Conservation (phyloP, 352 stramenopile species). For the Globisporangium abappressorium region DNA sequence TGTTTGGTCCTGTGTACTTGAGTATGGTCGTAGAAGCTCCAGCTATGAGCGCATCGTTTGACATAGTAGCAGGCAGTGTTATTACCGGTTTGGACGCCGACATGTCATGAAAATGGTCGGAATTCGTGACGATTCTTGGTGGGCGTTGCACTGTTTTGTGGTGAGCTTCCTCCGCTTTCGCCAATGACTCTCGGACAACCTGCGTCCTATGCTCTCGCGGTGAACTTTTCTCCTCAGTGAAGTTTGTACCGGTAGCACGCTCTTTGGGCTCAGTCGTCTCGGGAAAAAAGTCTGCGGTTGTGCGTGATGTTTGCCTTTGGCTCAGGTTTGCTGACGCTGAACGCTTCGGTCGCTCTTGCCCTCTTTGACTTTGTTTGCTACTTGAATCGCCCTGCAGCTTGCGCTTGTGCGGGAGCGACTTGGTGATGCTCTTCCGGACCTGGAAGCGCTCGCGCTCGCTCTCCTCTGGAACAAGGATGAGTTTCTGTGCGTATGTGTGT, state of each 20-base stretch:
- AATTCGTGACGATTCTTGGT: neutral
- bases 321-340: neutral
- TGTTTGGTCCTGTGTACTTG: neutral
- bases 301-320: neutral
- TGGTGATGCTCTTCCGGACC: conserved; percentile 8
- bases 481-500: conserved; percentile 3
- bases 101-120: neutral
- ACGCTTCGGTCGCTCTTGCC: neutral
- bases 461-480: conserved; percentile 5
- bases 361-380: neutral
- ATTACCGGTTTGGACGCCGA: neutral
- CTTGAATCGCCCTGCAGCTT: neutral
- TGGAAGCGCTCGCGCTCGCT: conserved; percentile 8
- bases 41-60: too few relatives aligned
- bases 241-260: neutral
- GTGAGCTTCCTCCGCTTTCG: neutral
- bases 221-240: neutral
- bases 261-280: neutral
- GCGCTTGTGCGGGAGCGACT: conserved; percentile 3
- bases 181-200: neutral
- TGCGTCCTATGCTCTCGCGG: neutral
- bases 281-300: neutral
- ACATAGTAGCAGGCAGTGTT: too few relatives aligned
- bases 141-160: neutral
- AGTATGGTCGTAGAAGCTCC: neutral